Base-by-base conservation (phyloP, 805 yeast genomes). In the Kluyveromyces siamensis region DNA sequence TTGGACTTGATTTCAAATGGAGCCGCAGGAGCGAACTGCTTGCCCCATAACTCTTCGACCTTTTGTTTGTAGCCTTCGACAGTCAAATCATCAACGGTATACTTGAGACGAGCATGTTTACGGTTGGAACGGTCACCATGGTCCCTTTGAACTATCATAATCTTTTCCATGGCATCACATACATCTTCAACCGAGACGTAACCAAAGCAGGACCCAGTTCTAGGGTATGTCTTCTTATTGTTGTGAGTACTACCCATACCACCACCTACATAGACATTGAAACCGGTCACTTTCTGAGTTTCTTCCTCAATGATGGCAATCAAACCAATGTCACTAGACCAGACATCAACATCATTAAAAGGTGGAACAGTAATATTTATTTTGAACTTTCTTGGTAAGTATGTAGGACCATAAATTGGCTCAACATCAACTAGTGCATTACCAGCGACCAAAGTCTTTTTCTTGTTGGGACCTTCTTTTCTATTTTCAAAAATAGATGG, bases 191-290 rank as follows among this genome's bases (percentile, higher is more conserved):
- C 73, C 4, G 79, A 55, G 44, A 83, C 81, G 62, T 72, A 91
- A 27, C 98, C 98, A 55, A 91, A 77, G 69, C 80, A 71, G 17
- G 96, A 83, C 53, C 96, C 98, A 6, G 96, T 80, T 71, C 98
- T 80, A 60, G 98, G 98, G 65, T 91, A 91, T 0, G 98, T 91
- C 76, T 91, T 91, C 63, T 84, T 84, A 73, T 91, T 91, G 76
- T 90, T 91, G 68, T 91, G 98, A 13, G 98, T 91, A 40, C 95
- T 80, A 60, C 98, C 98, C 98, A 91, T 91, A 76, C 98, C 98
- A 72, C 98, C 98, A 68, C 98, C 98, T 55, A 84, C 96, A 52
- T 85, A 77, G 47, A 91, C 80, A 61, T 91, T 91, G 75, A 80
- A 91, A 49, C 98, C 98, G 51, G 75, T 64, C 41, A 84, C 79